Evolutionary conservation across 495 filamentous ascomycete species (phyloP).

Genomic region (Talaromyces proteolyticus): DNA sequence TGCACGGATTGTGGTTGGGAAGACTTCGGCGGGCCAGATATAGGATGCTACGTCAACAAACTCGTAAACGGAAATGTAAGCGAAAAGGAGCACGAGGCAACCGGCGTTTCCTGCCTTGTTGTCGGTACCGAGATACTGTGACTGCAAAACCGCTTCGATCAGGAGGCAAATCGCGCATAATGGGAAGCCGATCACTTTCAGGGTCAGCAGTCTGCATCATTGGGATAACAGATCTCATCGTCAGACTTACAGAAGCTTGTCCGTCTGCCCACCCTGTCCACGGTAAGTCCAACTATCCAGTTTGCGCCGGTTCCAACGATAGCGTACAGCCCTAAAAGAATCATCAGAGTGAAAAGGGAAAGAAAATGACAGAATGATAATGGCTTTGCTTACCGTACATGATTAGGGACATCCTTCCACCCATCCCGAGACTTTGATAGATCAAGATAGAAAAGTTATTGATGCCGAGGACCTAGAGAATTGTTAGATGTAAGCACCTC

Average conservation of each 20-base stretch:
- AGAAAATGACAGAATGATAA: not conserved
- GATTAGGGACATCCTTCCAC: slow-evolving; percentile 1
- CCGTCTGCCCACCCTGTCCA: not conserved
- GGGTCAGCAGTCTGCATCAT: not conserved
- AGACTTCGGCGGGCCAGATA: slow-evolving; percentile 60
- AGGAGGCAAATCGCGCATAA: not conserved
- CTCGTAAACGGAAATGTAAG: not conserved
- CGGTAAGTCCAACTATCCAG: not conserved
- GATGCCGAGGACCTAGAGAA: not conserved
- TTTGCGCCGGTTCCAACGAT: not conserved
- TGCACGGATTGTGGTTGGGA: slow-evolving; percentile 61
- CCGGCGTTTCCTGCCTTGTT: not conserved
- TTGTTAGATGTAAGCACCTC: slow-evolving; percentile 1
- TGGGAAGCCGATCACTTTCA: slow-evolving; percentile 1
- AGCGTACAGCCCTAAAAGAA: not conserved
- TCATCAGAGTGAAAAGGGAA: not conserved
- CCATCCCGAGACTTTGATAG: slow-evolving; percentile 2
- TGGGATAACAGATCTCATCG: not conserved
- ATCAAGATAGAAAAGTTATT: slow-evolving; percentile 1
- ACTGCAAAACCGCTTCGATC: not conserved
- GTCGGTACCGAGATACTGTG: slow-evolving; percentile 1
- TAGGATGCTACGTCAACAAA: slow-evolving; percentile 7
- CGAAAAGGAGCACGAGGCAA: not conserved
- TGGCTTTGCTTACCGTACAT: not conserved
- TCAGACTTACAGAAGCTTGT: slow-evolving; percentile 1